Base-by-base conservation (phyloP, 2,329 filamentous ascomycete genomes). In the Trichoderma gracile region DNA sequence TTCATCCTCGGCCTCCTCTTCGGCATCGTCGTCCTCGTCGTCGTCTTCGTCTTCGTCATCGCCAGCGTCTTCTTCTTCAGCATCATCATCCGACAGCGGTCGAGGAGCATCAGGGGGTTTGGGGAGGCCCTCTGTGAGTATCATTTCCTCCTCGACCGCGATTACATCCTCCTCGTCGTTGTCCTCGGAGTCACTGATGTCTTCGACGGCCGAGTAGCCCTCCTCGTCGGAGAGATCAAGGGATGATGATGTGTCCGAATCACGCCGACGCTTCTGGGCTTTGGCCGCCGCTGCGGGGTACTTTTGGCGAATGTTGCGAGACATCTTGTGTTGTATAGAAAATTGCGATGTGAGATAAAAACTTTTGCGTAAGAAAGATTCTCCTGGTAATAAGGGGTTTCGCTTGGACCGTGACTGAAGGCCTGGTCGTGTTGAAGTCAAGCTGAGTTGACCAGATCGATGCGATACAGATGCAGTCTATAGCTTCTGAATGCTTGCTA, bases 121-220 rank as follows among this genome's bases (percentile, higher is more conserved):
- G 33, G 73, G 74, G 69, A 74, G 72, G 67, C 75, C 77, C 68
- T 81, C 77, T 63, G 77, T 76, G 65, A 91, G 80, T 67, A 93
- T 91, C 70, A 89, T 86, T 75, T 87, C 83, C 79, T 93, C 91
- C 84, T 95, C 91, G 80, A 87, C 84, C 81, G 88, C 86, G 72
- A 90, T 85, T 63, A 94, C 86, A 81, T 91, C 86, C 68, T 90
- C 86, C 75, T 94, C 89, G 74, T 94, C 91, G 68, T 92, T 89
- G 67, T 93, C 85, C 61, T 85, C 91, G 12, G 86, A 89, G 70
- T 93, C 91, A 69, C 86, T 91, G 66, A 96, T 89, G 57, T 92
- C 86, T 73, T 94, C 90, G 66, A 96, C 89, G 43, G 83, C 89
- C 1, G 87, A 90, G 75, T 93, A 92, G 63, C 86, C 89, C 60